Percentiles rank a stretch among this genome's conserved stretches.
Conservation (phyloP, 2,329 filamentous ascomycete species). For the Colletotrichum aenigma region DNA sequence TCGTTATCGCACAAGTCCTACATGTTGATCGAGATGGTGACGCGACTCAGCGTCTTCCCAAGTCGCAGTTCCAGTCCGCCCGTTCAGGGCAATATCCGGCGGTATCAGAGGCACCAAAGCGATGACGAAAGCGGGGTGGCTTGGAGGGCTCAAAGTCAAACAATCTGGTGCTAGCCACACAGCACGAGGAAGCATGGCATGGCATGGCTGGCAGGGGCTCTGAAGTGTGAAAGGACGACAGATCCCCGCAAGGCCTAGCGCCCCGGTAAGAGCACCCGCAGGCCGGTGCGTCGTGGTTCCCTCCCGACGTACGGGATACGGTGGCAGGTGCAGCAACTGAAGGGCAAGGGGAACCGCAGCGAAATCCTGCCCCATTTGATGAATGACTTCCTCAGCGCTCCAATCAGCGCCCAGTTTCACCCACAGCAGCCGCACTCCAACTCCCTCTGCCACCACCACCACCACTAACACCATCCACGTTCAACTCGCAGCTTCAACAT, state of each 20-base stretch:
- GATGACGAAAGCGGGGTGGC: constrained; percentile 17
- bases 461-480: not conserved
- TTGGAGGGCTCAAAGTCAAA: not conserved
- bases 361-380: not conserved
- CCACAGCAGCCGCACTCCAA: not conserved
- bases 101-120: not conserved
- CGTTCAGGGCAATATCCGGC: not conserved
- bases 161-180: not conserved
- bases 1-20: not conserved
- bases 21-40: not conserved
- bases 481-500: not conserved
- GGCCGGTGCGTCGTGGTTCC: not conserved
- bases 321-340: not conserved
- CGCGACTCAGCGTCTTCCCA: not conserved
- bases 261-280: not conserved
- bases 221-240: not conserved
- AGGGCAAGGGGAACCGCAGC: not conserved
- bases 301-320: not conserved
- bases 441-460: not conserved
- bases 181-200: not conserved
- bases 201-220: not conserved
- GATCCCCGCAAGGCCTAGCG: not conserved
- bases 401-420: not conserved
- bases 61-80: not conserved
- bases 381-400: not conserved